Base-by-base conservation (phyloP, 2,329 filamentous ascomycete species). In the Keithomyces neogunnii region DNA sequence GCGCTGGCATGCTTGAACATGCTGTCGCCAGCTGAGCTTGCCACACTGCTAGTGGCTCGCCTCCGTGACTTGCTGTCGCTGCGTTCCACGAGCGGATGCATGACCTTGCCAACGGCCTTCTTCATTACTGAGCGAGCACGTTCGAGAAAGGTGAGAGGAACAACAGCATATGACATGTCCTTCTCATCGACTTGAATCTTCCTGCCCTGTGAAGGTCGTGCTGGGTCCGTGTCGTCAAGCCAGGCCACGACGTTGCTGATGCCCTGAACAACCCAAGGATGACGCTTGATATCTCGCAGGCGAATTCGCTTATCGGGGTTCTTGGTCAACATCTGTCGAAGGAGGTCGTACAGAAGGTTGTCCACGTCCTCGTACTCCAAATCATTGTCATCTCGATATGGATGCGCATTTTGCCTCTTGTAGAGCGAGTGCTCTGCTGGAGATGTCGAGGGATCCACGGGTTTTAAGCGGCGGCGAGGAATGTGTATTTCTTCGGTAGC, bases 161-260 rank as follows among this genome's bases (percentile, higher is more conserved):
- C 86, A 51, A 99, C 93, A 51, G 93, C 93, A 51, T 84, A 82
- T 45, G 89, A 91, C 61, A 99, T 83, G 69, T 99, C 93, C 62
- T 84, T 84, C 58, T 89, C 89, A 53, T 95, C 91, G 46, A 97
- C 89, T 66, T 96, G 86, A 60, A 99, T 97, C 68, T 84, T 89
- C 64, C 86, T 84, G 57, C 89, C 90, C 51, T 88, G 82, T 33
- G 84, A 85, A 53, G 85, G 85, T 36, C 85, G 80, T 38, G 82
- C 84, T 2, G 91, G 90, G 62, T 97, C 92, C 1, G 91, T 96
- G 56, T 95, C 89, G 60, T 96, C 89, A n/a, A 96, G 81, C 93
- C 93, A 99, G 8, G 78, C 76, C 33, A 81, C 73, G 38, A 85
- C 80, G 59, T 96, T 85, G 35, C 81, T 72, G 45, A 97, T 80